Conservation (phyloP, 495 filamentous ascomycete species). For the Penicillium roqueforti region DNA sequence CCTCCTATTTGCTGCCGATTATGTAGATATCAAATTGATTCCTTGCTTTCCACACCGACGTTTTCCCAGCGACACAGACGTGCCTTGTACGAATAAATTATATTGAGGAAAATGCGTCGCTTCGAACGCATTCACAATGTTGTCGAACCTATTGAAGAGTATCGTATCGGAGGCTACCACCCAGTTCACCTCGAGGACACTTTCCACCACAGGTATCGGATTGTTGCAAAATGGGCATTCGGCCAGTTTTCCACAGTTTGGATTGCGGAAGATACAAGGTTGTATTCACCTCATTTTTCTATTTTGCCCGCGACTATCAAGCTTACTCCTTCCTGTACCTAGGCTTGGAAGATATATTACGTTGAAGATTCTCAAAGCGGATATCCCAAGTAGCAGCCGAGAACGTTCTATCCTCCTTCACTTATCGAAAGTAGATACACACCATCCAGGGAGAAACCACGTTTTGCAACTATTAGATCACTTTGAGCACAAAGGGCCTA, state of each 20-base stretch:
- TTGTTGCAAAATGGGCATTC: constrained; percentile 52
- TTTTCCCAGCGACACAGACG: no score
- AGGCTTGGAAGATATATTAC: constrained; percentile 23
- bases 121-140: neutral
- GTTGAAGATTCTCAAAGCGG: constrained; percentile 35
- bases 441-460: constrained; percentile 28
- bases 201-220: constrained; percentile 39
- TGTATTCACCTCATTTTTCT: constrained; percentile 1
- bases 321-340: constrained; percentile 5
- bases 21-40: no score
- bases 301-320: neutral
- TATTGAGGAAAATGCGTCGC: no score
- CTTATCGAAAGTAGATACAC: constrained; percentile 3
- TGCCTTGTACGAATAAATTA: no score
- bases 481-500: constrained; percentile 43
- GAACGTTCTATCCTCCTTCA: constrained; percentile 20
- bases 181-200: neutral
- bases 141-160: neutral
- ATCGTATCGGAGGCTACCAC: neutral
- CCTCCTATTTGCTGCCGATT: no score
- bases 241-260: constrained; percentile 51
- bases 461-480: constrained; percentile 39
- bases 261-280: constrained; percentile 40
- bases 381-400: constrained; percentile 15
- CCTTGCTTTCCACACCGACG: no score